A percentile compares a stretch with the other conserved stretches of the same genome.
phyloP scores from a whole-genome alignment of 352 stramenopile species.

The Phytopythium helicoides region DNA sequence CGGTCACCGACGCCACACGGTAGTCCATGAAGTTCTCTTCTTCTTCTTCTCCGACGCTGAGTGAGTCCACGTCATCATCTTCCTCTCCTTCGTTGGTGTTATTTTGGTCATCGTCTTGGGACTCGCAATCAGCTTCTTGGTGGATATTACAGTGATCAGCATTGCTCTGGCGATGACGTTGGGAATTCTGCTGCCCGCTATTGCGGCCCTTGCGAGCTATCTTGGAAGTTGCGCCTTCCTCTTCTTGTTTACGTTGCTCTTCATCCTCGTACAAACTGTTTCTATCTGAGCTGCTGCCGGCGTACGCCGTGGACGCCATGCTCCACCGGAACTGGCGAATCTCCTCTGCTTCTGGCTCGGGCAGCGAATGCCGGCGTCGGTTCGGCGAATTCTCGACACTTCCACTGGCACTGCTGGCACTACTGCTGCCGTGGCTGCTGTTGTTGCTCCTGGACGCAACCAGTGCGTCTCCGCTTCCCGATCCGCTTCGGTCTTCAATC shows the following conservation, averaged over 20 bases:
- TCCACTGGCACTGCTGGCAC: slow-evolving; percentile 17
- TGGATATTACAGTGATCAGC: background rate
- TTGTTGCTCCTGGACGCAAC: slow-evolving; percentile 17
- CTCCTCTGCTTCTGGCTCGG: slow-evolving; percentile 25
- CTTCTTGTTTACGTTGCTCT: slow-evolving; percentile 5
- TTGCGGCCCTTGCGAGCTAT: background rate
- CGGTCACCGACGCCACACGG: slow-evolving; percentile 59
- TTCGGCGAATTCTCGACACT: slow-evolving; percentile 18
- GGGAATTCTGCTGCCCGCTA: background rate
- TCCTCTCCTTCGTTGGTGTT: too few relatives aligned
- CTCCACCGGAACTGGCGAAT: slow-evolving; percentile 13
- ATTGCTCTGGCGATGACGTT: background rate
- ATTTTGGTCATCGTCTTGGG: slow-evolving; percentile 5
- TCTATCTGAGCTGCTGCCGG: background rate
- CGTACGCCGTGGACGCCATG: background rate
- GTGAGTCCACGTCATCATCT: slow-evolving; percentile 9
- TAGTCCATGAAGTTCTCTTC: slow-evolving; percentile 77
- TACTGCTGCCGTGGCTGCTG: too few relatives aligned
- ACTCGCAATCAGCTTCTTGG: slow-evolving; percentile 3
- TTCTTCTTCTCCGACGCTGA: slow-evolving; percentile 24
- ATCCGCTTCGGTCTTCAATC: slow-evolving; percentile 19
- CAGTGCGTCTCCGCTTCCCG: background rate
- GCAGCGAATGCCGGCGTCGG: slow-evolving; percentile 18
- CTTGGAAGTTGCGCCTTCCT: background rate
- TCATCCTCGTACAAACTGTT: slow-evolving; percentile 7